Conservation (phyloP, 2,329 filamentous ascomycete genomes). For the Cytospora paraplurivora region DNA sequence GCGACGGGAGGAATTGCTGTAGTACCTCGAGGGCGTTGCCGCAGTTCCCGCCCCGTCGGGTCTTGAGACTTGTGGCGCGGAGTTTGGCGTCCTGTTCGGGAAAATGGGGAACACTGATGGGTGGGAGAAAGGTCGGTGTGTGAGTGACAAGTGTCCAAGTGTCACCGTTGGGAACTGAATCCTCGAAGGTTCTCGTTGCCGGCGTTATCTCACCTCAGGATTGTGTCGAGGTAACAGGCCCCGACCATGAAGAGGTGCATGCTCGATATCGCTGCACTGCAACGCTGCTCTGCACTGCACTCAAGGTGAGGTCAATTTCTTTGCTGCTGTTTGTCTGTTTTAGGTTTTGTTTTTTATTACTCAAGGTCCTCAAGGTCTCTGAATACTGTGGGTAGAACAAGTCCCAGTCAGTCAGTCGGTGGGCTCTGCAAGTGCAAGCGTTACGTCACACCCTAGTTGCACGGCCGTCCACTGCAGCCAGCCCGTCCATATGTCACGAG, state of each 20-base stretch:
- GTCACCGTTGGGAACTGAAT: background rate
- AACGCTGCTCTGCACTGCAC: background rate
- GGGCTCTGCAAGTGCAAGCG: background rate
- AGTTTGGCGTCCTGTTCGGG: conserved; percentile 73
- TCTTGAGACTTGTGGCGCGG: conserved; percentile 60
- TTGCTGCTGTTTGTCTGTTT: background rate
- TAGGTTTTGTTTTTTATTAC: too few relatives aligned
- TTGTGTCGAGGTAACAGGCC: conserved; percentile 72
- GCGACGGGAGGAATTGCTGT: conserved; percentile 57
- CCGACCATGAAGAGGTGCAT: conserved; percentile 65
- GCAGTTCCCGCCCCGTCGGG: conserved; percentile 72
- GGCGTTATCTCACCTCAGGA: conserved; percentile 57
- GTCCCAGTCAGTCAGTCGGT: background rate
- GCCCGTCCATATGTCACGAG: too few relatives aligned
- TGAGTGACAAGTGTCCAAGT: background rate
- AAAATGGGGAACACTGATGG: conserved; percentile 63
- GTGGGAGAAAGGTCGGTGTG: conserved; percentile 7
- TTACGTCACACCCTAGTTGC: background rate
- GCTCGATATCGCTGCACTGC: background rate
- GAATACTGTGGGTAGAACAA: background rate
- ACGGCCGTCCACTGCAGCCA: background rate
- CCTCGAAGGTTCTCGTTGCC: background rate
- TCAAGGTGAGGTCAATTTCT: background rate
- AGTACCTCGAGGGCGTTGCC: conserved; percentile 73
- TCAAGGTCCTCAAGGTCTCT: background rate